These are phyloP conservation scores for Schizosaccharomyces osmophilus DNA, from an alignment of 805 yeast species.

Conservation along the genomic window DNA sequence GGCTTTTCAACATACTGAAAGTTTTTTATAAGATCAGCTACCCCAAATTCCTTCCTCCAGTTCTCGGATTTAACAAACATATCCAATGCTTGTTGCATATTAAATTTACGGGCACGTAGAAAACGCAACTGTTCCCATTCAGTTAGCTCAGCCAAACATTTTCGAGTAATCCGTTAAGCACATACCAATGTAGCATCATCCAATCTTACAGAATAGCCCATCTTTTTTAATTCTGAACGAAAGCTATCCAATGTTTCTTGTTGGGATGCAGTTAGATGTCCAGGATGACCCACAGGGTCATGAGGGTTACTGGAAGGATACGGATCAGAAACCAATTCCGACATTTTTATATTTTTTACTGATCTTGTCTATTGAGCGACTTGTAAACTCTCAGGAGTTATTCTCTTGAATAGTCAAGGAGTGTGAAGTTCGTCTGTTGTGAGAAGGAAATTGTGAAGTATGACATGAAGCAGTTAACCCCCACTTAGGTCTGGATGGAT, in stretches of 20 bases:
- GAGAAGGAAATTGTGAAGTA: too few species aligned
- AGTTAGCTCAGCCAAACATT: not conserved
- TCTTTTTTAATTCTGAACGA: constrained; percentile 29
- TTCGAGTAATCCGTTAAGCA: not conserved
- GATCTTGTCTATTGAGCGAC: too few species aligned
- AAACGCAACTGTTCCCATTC: constrained; percentile 29
- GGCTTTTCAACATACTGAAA: constrained; percentile 89
- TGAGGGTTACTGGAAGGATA: not conserved
- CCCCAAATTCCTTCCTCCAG: constrained; percentile 72
- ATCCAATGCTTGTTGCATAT: constrained; percentile 45
- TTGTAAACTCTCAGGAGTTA: too few species aligned
- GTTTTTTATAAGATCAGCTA: constrained; percentile 63
- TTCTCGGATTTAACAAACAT: constrained; percentile 76
- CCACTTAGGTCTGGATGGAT: too few species aligned
- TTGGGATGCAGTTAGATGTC: constrained; percentile 18
- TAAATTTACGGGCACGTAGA: constrained; percentile 87
- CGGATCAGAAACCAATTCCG: not conserved
- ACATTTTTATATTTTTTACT: not conserved
- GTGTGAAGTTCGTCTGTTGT: too few species aligned
- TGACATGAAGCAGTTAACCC: too few species aligned
- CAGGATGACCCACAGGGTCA: not conserved
- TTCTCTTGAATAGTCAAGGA: too few species aligned
- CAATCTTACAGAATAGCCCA: constrained; percentile 49
- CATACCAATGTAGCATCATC: constrained; percentile 30
- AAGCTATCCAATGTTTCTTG: constrained; percentile 31